Evolutionary conservation across 2,329 filamentous ascomycete species (phyloP).

Genomic region (Paecilomyces sp.): DNA sequence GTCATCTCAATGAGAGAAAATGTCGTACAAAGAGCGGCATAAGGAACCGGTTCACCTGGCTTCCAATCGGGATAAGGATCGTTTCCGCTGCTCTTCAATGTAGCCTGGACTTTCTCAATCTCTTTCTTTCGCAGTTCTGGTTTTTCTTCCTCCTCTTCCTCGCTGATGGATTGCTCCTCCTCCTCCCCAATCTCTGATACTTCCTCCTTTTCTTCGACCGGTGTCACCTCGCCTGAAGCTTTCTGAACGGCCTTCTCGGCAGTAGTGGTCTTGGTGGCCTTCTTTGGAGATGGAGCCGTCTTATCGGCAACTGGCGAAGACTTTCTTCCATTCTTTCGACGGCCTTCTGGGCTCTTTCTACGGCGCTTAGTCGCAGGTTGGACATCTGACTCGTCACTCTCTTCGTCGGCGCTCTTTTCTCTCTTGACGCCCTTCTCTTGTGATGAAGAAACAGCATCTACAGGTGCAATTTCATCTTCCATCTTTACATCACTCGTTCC

Average conservation of each 20-base stretch:
- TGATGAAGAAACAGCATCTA: slow-evolving; percentile 7
- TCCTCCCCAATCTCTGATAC: slow-evolving; percentile 28
- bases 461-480: slow-evolving; percentile 8
- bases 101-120: slow-evolving; percentile 72
- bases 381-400: slow-evolving; percentile 49
- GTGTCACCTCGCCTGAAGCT: slow-evolving; percentile 41
- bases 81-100: slow-evolving; percentile 59
- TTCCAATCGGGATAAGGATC: slow-evolving; percentile 96
- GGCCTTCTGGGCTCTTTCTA: slow-evolving; percentile 22
- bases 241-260: slow-evolving; percentile 21
- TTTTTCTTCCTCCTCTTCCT: slow-evolving; percentile 56
- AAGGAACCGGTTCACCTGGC: slow-evolving; percentile 79
- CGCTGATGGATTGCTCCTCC: slow-evolving; percentile 37
- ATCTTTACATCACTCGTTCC: slow-evolving; percentile 7
- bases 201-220: slow-evolving; percentile 20
- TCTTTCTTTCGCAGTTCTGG: slow-evolving; percentile 66
- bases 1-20: slow-evolving; percentile 95
- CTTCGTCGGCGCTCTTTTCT: slow-evolving; percentile 33
- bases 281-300: slow-evolving; percentile 14
- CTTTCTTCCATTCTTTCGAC: slow-evolving; percentile 21
- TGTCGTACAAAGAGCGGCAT: slow-evolving; percentile 86
- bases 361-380: slow-evolving; percentile 54
- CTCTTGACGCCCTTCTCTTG: slow-evolving; percentile 25
- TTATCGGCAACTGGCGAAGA: slow-evolving; percentile 18
- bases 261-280: slow-evolving; percentile 8